Evolutionary conservation across 202 grass and related monocot species (phyloP).

Genomic region (Saccharum hybrid): DNA sequence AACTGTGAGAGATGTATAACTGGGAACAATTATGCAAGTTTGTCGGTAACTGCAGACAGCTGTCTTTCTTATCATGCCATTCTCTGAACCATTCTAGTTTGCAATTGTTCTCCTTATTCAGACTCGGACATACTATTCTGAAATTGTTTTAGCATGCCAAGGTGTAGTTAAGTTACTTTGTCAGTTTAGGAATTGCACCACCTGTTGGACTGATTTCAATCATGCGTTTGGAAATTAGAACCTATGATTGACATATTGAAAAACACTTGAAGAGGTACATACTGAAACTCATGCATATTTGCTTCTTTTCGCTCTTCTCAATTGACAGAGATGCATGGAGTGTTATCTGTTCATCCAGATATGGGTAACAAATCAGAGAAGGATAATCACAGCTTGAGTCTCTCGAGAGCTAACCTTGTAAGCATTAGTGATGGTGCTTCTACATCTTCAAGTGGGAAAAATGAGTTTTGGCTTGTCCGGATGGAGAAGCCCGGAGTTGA

Average conservation of each 20-base stretch:
- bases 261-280: conserved; percentile 7
- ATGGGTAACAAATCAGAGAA: conserved; percentile 46
- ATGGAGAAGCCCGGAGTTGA: conserved; percentile 78
- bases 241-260: not conserved
- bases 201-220: not conserved
- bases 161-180: not conserved
- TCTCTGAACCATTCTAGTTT: not conserved
- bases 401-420: conserved; percentile 34
- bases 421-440: conserved; percentile 43
- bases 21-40: not conserved
- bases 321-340: conserved; percentile 59
- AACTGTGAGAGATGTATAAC: not conserved
- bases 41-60: not conserved
- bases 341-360: conserved; percentile 67
- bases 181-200: not conserved
- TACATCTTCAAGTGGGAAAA: conserved; percentile 49
- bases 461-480: conserved; percentile 77
- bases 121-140: not conserved
- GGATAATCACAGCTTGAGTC: conserved; percentile 21
- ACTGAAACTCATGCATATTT: conserved; percentile 15
- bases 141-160: not conserved
- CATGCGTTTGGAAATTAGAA: not conserved
- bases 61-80: not conserved
- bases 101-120: not conserved
- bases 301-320: conserved; percentile 21